phyloP scores from a whole-genome alignment of 1,139 yeast species.

The Saccharomyces hybrid region DNA sequence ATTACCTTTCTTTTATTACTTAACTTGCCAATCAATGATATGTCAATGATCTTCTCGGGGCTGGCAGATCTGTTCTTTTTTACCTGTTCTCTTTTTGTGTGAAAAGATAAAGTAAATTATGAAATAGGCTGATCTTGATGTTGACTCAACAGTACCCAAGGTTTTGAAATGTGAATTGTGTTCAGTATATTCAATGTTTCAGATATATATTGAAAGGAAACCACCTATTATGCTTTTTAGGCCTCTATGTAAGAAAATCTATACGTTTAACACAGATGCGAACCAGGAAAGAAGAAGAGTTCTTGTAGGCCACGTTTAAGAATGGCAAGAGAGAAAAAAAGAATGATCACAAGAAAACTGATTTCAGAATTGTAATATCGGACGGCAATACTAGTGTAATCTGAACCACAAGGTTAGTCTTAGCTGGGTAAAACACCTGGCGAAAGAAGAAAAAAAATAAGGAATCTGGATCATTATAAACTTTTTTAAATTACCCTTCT shows the following conservation, averaged over 20 bases:
- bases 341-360: not conserved
- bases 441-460: not conserved
- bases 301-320: not conserved
- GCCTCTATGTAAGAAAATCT: not conserved
- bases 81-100: not conserved
- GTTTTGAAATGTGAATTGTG: not conserved
- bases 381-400: not conserved
- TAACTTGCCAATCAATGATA: not conserved
- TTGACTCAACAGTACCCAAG: not conserved
- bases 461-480: not conserved
- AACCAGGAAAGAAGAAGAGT: not conserved
- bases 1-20: not conserved
- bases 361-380: not conserved
- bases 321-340: constrained; percentile 1
- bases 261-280: not conserved
- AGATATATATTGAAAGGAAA: not conserved
- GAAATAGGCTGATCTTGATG: not conserved
- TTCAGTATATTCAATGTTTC: not conserved
- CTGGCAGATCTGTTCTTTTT: not conserved
- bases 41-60: not conserved
- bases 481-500: not conserved
- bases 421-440: not conserved
- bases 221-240: not conserved
- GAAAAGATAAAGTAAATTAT: not conserved
- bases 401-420: not conserved